These are phyloP conservation scores for Murraya paniculata DNA, from an alignment of 345 rosid species.

Conservation along the genomic window DNA sequence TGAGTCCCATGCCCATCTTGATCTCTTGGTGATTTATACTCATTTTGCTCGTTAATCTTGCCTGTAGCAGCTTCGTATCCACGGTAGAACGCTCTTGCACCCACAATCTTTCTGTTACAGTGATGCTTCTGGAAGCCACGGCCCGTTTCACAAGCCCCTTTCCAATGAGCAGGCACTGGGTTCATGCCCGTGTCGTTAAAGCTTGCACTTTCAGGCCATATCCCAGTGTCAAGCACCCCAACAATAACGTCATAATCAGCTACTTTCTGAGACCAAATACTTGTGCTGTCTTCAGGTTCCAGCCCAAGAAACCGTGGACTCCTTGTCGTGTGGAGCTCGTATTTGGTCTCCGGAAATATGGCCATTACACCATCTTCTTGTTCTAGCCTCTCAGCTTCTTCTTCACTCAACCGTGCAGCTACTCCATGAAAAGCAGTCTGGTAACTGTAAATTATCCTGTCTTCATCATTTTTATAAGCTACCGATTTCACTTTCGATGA, in stretches of 20 bases:
- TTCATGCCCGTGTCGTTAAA: slow-evolving; percentile 60
- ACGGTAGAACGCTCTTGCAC: slow-evolving; percentile 56
- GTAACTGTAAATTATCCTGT: slow-evolving; percentile 68
- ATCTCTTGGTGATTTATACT: slow-evolving; percentile 74
- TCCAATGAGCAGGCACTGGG: slow-evolving; percentile 62
- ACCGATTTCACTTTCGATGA: slow-evolving; percentile 58
- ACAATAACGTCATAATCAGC: slow-evolving; percentile 68
- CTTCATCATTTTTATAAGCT: slow-evolving; percentile 26
- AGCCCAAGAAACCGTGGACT: slow-evolving; percentile 75
- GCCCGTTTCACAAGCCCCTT: slow-evolving; percentile 66
- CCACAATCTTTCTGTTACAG: slow-evolving; percentile 73
- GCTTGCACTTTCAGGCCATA: slow-evolving; percentile 78
- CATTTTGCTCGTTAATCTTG: slow-evolving; percentile 50
- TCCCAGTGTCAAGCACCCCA: slow-evolving; percentile 75
- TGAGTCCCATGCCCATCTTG: slow-evolving; percentile 83
- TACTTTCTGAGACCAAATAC: slow-evolving; percentile 43
- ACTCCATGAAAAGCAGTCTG: slow-evolving; percentile 61
- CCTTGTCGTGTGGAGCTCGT: slow-evolving; percentile 71
- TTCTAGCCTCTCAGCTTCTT: slow-evolving; percentile 57
- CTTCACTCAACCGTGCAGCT: slow-evolving; percentile 52
- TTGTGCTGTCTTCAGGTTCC: slow-evolving; percentile 39
- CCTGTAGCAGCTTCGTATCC: slow-evolving; percentile 70
- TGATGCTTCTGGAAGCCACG: slow-evolving; percentile 40
- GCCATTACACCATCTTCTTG: slow-evolving; percentile 51
- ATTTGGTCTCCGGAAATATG: slow-evolving; percentile 54